Base-by-base conservation (phyloP, 129 eudicot species). In the Solidago caesia region DNA sequence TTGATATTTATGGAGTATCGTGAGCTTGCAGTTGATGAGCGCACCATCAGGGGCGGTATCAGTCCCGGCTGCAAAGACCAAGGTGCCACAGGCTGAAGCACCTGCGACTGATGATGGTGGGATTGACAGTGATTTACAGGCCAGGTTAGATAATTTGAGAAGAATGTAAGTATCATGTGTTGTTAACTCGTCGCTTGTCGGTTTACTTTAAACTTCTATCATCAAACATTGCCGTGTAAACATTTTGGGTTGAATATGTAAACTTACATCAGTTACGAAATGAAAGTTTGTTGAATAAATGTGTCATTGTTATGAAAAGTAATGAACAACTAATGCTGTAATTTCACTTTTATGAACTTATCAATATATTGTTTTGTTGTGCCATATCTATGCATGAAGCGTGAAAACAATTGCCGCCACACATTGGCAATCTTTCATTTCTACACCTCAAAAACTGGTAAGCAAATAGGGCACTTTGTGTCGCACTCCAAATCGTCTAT, bases 121-220 rank as follows among this genome's bases (percentile, higher is more conserved):
- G 68, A 93, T 93, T 70, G 98, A 93, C 77, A 89, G 97, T 65
- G 98, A 93, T 80, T 83, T 93, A 67, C 98, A 93, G 83, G 98
- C 98, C 67, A 88, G 98, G 85, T 82, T 93, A 84, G 98, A 93
- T 81, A 93, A 93, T 72, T 77, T 93, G 82, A 88, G 98, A 80
- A 90, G 72, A 80, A 90, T 88, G 98, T 93, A 83, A 79, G 26
- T 60, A 55, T 69, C 14, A 4, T 26, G 39, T 51, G 45, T 41
- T 16, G 25, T 51, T 55, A 25, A 29, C 56, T 42, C 43, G 25
- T 2, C 12, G 27, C 6, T 44, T 25, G 8, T 57, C 42, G 11
- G 33, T 53, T n/a, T 44, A 51, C 42, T 72, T 56, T 16, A 27
- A 71, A 21, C 48, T 29, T 11, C 1, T 62, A 43, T 44, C 44